Evolutionary conservation across 2,329 filamentous ascomycete genomes (phyloP).

Genomic region (Parastagonospora avenae): DNA sequence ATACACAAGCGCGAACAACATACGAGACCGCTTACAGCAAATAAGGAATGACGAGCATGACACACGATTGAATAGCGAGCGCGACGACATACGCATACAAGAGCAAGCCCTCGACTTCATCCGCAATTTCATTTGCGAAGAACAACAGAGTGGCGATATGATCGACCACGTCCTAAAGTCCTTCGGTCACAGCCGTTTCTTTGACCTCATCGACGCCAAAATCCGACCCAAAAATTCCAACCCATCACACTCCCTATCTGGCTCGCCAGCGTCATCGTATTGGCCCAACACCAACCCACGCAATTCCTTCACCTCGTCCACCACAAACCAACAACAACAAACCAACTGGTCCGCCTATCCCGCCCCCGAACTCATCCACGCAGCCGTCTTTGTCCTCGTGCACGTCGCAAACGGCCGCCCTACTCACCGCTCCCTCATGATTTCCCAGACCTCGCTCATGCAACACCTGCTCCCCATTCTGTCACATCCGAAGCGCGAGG

Average conservation of each 20-base stretch:
- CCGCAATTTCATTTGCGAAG: constrained; percentile 81
- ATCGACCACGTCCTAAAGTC: constrained; percentile 81
- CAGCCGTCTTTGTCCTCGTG: constrained; percentile 81
- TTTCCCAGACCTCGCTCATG: constrained; percentile 77
- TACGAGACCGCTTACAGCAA: constrained; percentile 49
- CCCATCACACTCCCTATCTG: constrained; percentile 10
- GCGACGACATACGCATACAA: constrained; percentile 83
- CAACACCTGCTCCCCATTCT: constrained; percentile 75
- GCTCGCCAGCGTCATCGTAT: constrained; percentile 28
- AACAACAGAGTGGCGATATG: constrained; percentile 65
- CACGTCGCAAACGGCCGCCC: constrained; percentile 85
- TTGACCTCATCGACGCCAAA: constrained; percentile 80
- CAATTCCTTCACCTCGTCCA: constrained; percentile 57
- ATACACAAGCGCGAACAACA: constrained; percentile 42
- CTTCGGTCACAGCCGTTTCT: constrained; percentile 77
- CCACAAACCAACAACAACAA: constrained; percentile 46
- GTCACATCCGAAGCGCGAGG: constrained; percentile 70
- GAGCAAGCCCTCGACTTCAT: constrained; percentile 90
- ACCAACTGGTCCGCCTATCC: constrained; percentile 42
- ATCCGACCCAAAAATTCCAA: constrained; percentile 59
- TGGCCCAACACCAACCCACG: constrained; percentile 65
- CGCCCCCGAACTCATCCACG: constrained; percentile 69
- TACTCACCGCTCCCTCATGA: constrained; percentile 69
- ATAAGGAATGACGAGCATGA: constrained; percentile 70
- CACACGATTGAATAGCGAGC: constrained; percentile 68